Evolutionary conservation across 2,329 filamentous ascomycete genomes (phyloP), one percentile per base, ranked within the genome.

Genomic region (Ceratocystis papillata): DNA sequence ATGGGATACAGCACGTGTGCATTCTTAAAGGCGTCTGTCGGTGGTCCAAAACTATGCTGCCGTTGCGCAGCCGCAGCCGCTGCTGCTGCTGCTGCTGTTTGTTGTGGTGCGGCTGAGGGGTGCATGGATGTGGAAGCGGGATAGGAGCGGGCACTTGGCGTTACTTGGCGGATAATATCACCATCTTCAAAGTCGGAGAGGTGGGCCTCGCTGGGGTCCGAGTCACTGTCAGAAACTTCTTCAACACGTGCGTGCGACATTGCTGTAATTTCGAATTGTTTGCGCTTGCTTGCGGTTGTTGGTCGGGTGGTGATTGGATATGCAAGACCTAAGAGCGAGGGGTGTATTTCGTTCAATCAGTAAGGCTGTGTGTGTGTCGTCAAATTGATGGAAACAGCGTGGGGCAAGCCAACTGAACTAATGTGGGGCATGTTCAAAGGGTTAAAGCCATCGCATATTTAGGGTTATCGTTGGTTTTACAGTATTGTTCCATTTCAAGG

Each of bases 1-100:
- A 97, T 79, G 0, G 94, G 93, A 78, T 99, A 99, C 30, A 99
- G 81, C 76, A 90, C 93, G 76, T 94, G 88, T 79, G 86, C 96
- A 76, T 85, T 79, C 73, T 87, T 89, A 75, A 90, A 87, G 71
- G 80, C 77, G 70, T 78, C 74, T 63, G 81, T 77, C 74, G 84
- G 79, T 44, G 55, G 57, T 22, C 45, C 28, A 62, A 50, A 41
- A 22, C 22, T 57, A 50, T 48, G 48, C 22, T 53, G 60, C 37
- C 37, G 65, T 25, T 63, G 46, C n/a, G 20, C 5, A 12, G 41
- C 37, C 10, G 33, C 37, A 0, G 37, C 37, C 2, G 37, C 10
- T 3, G 8, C 33, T 10, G 33, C 10, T 10, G 33, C 10, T 12
- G 33, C 33, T 12, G 33, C 33, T 41, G 37, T 46, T 17, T 50